These are phyloP conservation scores for Acacia melanoxylon DNA, from an alignment of 306 rosid genomes.

Conservation along the genomic window DNA sequence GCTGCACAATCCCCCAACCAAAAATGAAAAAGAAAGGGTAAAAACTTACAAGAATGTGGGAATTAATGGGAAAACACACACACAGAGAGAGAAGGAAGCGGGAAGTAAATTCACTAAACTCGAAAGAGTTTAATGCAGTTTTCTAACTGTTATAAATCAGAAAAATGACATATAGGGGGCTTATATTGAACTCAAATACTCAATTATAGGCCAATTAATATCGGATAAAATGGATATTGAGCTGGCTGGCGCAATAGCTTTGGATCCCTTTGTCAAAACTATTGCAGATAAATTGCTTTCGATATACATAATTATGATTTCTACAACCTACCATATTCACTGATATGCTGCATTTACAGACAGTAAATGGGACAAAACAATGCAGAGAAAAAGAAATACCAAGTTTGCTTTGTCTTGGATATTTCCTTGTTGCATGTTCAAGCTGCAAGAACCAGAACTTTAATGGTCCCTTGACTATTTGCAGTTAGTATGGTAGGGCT, in stretches of 20 bases:
- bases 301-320: constrained; percentile 18
- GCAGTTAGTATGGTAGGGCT: constrained; percentile 94
- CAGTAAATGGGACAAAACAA: constrained; percentile 12
- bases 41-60: background rate
- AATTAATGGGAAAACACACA: background rate
- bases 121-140: background rate
- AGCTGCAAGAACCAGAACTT: constrained; percentile 91
- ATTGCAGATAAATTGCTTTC: background rate
- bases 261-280: background rate
- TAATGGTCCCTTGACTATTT: constrained; percentile 95
- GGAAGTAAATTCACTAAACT: background rate
- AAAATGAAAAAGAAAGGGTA: background rate
- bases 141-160: background rate
- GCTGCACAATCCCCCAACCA: no score
- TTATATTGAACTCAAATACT: background rate
- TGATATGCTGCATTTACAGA: constrained; percentile 41
- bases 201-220: background rate
- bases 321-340: constrained; percentile 45
- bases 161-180: background rate
- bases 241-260: background rate
- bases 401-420: constrained; percentile 15
- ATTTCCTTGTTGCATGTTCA: constrained; percentile 35
- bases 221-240: background rate
- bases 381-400: constrained; percentile 10
- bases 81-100: background rate